phyloP scores from a whole-genome alignment of 805 yeast genomes.

The Blastobotrys parvus region DNA sequence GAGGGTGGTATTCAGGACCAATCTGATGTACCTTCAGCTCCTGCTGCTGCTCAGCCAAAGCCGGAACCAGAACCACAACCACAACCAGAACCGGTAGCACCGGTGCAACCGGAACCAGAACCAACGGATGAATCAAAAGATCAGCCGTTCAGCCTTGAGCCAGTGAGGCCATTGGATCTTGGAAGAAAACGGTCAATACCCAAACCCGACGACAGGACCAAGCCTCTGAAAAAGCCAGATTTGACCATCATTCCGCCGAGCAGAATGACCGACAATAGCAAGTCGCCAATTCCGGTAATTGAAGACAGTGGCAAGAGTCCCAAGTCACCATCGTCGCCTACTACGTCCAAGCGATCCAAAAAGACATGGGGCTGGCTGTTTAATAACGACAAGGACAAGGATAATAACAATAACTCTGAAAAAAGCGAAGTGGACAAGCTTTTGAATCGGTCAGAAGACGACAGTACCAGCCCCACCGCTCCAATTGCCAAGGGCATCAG shows the following conservation, averaged over 20 bases:
- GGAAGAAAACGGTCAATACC: not conserved
- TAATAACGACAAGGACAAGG: conserved; percentile 2
- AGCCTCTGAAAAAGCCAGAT: no score
- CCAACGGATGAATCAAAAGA: not conserved
- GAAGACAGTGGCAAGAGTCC: not conserved
- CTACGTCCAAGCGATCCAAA: conserved; percentile 4
- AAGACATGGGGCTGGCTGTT: conserved; percentile 14
- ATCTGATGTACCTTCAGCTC: no score
- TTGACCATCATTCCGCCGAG: no score
- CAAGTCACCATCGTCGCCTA: conserved; percentile 2
- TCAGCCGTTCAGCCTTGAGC: not conserved
- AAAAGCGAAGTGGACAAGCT: conserved; percentile 12
- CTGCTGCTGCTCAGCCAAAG: not conserved
- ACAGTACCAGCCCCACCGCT: conserved; percentile 2
- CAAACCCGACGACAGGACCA: no score
- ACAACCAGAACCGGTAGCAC: conserved; percentile 1
- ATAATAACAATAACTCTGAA: not conserved
- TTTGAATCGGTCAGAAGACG: conserved; percentile 8
- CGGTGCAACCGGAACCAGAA: not conserved
- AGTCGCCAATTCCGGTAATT: no score
- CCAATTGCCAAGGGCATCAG: conserved; percentile 11
- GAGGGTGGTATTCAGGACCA: no score
- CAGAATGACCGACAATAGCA: no score
- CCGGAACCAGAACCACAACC: not conserved
- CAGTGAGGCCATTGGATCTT: not conserved